Evolutionary conservation across 164 flowering plant species (phyloP), one percentile per base, ranked within the genome.

Genomic region (Cinnamomum micranthum): DNA sequence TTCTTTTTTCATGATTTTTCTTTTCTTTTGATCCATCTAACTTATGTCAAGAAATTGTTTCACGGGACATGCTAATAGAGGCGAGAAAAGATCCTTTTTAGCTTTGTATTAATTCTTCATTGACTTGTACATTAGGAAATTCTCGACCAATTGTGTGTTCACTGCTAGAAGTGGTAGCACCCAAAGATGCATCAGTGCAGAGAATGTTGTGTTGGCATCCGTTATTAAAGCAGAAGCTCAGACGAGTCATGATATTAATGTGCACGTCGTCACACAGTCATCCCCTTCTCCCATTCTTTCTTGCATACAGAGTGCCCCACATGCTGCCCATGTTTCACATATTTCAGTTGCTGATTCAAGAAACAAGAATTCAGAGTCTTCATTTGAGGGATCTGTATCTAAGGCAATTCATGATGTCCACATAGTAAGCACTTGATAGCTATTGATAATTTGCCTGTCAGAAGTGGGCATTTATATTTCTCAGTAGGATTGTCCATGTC

Each of bases 201-300:
- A 76, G 28, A 75, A 75, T 59, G 50, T 41, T 81, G 82, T 71
- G n/a, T 50, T 76, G 51, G 59, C 76, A 73, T 74, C 84, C 65
- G 41, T 41, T 47, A 25, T 41, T 24, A 69, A 58, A 27, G 62
- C 55, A 22, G 80, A 78, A 73, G 75, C 76, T 68, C 28, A 68
- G 58, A 55, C 22, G 68, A 33, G 69, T 64, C 41, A 58, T 9
- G 71, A 41, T 55, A 50, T 78, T 35, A 63, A 74, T 64, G 80
- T 77, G 68, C 84, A 83, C 71, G 25, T 80, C 66, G 90, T 88
- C 67, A 87, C 86, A 74, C 84, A 72, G 66, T 82, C 87, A 62
- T 81, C 73, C 79, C 92, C 90, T 17, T 87, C 91, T 41, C 84
- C 88, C 52, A 69, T 78, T 70, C 73, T 88, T 73, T 89, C 90